A percentile compares a stretch with the other conserved stretches of the same genome.
phyloP scores from a whole-genome alignment of 2,329 filamentous ascomycete genomes.

The Arthrobotrys iridis region DNA sequence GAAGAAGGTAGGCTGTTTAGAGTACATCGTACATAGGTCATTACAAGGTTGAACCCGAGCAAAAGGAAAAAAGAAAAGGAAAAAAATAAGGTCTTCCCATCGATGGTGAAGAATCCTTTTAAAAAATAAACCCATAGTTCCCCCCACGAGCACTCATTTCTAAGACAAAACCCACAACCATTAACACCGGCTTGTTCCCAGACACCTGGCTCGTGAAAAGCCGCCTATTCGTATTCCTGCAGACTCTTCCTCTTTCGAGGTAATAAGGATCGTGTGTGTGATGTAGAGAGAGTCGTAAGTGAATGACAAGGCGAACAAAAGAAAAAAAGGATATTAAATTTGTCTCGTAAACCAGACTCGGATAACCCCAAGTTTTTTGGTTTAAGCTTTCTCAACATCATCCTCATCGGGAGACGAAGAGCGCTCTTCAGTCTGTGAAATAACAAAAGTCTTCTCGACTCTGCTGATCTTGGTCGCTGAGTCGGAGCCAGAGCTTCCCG shows the following conservation, averaged over 20 bases:
- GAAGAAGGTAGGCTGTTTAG: conserved; percentile 38
- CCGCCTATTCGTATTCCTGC: conserved; percentile 23
- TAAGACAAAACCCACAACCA: conserved; percentile 39
- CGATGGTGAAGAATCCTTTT: conserved; percentile 15
- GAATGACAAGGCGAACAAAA: conserved; percentile 35
- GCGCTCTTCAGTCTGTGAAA: conserved; percentile 51
- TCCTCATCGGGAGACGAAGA: conserved; percentile 48
- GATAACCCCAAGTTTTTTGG: conserved; percentile 39
- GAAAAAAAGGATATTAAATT: conserved; percentile 23
- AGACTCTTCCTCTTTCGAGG: background rate
- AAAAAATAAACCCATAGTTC: conserved; percentile 10
- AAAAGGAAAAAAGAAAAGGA: conserved; percentile 2
- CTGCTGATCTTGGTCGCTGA: conserved; percentile 39
- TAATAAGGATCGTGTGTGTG: conserved; percentile 6
- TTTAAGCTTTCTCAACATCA: conserved; percentile 45
- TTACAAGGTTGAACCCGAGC: conserved; percentile 37
- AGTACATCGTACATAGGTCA: conserved; percentile 47
- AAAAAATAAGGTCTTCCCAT: conserved; percentile 15
- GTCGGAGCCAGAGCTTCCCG: conserved; percentile 50
- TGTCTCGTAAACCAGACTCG: conserved; percentile 54
- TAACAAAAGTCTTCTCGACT: conserved; percentile 53
- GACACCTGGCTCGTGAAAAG: conserved; percentile 41
- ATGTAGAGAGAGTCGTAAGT: conserved; percentile 23
- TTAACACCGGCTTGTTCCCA: conserved; percentile 31
- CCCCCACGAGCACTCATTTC: conserved; percentile 38